Evolutionary conservation across 2,329 filamentous ascomycete genomes (phyloP).

Genomic region (Cordyceps farinosa): DNA sequence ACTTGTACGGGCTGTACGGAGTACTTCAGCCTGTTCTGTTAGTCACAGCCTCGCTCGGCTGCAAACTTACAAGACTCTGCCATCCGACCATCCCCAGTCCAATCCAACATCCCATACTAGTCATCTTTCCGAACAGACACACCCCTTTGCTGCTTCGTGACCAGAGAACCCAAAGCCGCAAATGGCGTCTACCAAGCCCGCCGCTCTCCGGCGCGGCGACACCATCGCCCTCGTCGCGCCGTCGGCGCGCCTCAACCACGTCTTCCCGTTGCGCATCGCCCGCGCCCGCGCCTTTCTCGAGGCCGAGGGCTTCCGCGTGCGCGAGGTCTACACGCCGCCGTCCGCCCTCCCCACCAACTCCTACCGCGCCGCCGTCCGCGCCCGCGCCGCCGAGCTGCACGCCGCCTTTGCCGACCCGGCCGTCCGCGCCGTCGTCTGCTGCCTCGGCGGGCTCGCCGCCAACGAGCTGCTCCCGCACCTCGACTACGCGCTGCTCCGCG

Average conservation of each 20-base stretch:
- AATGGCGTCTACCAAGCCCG: background rate
- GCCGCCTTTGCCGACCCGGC: conserved; percentile 35
- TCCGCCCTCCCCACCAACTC: background rate
- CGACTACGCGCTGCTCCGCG: conserved; percentile 33
- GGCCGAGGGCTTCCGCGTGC: conserved; percentile 34
- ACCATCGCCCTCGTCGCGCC: conserved; percentile 41
- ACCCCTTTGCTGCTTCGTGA: too few relatives aligned
- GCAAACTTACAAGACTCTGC: background rate
- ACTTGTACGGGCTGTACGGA: background rate
- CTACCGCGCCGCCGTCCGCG: conserved; percentile 20
- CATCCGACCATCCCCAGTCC: background rate
- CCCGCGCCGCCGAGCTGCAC: conserved; percentile 37
- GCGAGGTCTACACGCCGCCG: conserved; percentile 25
- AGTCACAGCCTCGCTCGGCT: background rate
- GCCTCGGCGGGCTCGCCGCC: conserved; percentile 36
- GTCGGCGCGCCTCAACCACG: conserved; percentile 35
- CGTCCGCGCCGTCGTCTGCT: conserved; percentile 37
- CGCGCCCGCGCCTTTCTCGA: conserved; percentile 31
- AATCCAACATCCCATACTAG: background rate
- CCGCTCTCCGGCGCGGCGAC: conserved; percentile 30
- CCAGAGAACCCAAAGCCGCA: background rate
- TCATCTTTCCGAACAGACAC: too few relatives aligned
- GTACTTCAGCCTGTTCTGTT: background rate
- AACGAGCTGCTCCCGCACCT: conserved; percentile 39
- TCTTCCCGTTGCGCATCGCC: conserved; percentile 27